These are phyloP conservation scores for Colletotrichum sansevieriae DNA, from an alignment of 2,329 filamentous ascomycete species.

Conservation along the genomic window DNA sequence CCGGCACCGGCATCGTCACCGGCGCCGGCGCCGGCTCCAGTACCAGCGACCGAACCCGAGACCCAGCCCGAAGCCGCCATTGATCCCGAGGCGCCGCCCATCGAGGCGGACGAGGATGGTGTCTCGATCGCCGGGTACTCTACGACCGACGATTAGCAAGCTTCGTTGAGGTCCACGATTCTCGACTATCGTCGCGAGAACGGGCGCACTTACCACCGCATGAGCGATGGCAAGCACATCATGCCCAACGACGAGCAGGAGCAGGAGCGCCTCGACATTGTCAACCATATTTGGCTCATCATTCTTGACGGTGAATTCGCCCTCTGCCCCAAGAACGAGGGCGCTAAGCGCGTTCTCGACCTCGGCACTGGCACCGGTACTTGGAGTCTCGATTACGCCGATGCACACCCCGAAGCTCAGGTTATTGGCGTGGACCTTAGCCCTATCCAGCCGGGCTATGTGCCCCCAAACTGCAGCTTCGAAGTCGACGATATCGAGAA, in stretches of 20 bases:
- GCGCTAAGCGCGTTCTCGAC: constrained; percentile 43
- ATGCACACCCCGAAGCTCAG: constrained; percentile 2
- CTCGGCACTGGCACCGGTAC: constrained; percentile 31
- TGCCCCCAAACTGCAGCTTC: constrained; percentile 48
- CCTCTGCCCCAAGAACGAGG: constrained; percentile 44
- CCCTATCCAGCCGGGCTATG: constrained; percentile 51
- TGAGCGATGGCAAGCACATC: constrained; percentile 47
- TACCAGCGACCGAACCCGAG: not conserved
- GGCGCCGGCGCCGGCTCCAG: no score
- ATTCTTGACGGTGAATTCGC: constrained; percentile 49
- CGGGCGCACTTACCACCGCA: constrained; percentile 32
- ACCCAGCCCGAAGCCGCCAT: not conserved
- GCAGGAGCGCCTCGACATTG: constrained; percentile 46
- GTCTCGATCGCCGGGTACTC: not conserved
- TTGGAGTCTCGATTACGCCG: constrained; percentile 33
- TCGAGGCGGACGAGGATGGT: constrained; percentile 2
- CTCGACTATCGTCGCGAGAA: constrained; percentile 32
- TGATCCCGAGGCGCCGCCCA: not conserved
- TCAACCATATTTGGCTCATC: constrained; percentile 52
- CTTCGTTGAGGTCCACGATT: constrained; percentile 20
- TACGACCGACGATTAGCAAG: constrained; percentile 1
- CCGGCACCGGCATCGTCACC: no score
- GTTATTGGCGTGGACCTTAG: constrained; percentile 50
- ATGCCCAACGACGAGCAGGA: constrained; percentile 45
- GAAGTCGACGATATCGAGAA: constrained; percentile 50